Evolutionary conservation across 1,139 yeast species (phyloP), one percentile per base, ranked within the genome.

Genomic region (Candida labiduridarum): DNA sequence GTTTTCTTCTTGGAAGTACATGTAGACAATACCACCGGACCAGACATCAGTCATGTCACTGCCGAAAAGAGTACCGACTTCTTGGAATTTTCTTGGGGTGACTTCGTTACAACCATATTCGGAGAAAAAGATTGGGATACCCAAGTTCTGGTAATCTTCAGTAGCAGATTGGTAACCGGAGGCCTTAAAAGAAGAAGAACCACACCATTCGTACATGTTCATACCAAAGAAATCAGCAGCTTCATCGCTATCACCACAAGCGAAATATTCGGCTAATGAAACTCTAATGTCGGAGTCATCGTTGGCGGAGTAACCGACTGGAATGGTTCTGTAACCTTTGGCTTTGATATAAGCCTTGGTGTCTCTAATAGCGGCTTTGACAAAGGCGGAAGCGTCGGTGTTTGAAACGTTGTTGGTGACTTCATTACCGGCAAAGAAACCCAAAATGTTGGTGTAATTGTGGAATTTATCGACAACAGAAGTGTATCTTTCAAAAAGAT

Each of bases 201-300:
- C 97, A 79, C 97, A 91, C 97, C 97, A 91, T 75, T 88, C 95
- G 78, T 91, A 91, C 90, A 88, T 88, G 82, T 91, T 91, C 64
- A 90, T 85, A 75, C 96, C 97, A 68, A 88, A 90, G 76, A 91
- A 89, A 70, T 91, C 97, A 50, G 95, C 95, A 59, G 79, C 78
- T 44, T 69, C 84, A 49, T 79, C 85, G 22, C 68, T 71, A 53
- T 77, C 82, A 68, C 94, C 94, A 73, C 96, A 89, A 64, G 89
- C 82, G 69, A 90, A 87, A 76, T 88, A 90, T 65, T 85, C 85
- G 49, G 96, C 96, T 57, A 87, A 79, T 40, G 82, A 71, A 55
- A 79, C 80, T 66, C 96, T 83, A 62, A 87, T 88, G 42, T 79
- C 79, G 41, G 82, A 73, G 60, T 87, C 95, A 68, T 90, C 96